Evolutionary conservation across 768 basidiomycete genomes (phyloP).

Genomic region (Kwoniella heveanensis): DNA sequence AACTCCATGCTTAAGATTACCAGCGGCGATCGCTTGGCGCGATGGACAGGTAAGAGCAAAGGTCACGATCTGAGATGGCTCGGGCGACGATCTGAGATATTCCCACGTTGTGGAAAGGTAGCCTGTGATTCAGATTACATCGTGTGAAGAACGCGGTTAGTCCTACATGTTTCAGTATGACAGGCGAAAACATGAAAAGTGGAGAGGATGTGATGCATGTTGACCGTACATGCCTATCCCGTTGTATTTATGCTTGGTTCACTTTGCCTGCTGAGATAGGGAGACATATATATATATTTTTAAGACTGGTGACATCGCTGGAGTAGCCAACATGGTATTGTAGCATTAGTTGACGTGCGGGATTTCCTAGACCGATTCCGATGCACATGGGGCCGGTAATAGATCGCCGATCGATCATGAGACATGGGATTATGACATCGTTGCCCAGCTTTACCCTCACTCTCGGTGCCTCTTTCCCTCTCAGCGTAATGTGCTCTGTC

Average conservation of each 20-base stretch:
- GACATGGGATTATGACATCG: constrained; percentile 4
- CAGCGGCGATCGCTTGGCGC: not conserved
- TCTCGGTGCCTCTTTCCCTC: not conserved
- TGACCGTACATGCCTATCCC: no score
- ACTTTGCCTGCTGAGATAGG: no score
- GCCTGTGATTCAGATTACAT: not conserved
- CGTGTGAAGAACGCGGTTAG: not conserved
- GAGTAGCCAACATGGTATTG: no score
- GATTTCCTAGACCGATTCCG: no score
- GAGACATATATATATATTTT: no score
- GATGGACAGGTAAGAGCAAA: no score
- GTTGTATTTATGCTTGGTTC: no score
- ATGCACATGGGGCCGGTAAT: constrained; percentile 4
- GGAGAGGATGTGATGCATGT: no score
- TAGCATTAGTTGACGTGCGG: no score
- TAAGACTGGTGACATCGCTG: no score
- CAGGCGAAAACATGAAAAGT: no score
- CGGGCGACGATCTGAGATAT: not conserved
- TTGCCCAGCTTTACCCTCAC: constrained; percentile 1
- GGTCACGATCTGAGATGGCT: not conserved
- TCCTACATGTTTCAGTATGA: no score
- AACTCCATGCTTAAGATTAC: not conserved
- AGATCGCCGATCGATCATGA: constrained; percentile 17
- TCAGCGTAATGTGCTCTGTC: not conserved
- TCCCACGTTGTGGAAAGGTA: not conserved